Percentiles rank a stretch among this genome's conserved stretches.
Conservation (phyloP, 179 eudicot genomes). For the Dionaea muscipula region DNA sequence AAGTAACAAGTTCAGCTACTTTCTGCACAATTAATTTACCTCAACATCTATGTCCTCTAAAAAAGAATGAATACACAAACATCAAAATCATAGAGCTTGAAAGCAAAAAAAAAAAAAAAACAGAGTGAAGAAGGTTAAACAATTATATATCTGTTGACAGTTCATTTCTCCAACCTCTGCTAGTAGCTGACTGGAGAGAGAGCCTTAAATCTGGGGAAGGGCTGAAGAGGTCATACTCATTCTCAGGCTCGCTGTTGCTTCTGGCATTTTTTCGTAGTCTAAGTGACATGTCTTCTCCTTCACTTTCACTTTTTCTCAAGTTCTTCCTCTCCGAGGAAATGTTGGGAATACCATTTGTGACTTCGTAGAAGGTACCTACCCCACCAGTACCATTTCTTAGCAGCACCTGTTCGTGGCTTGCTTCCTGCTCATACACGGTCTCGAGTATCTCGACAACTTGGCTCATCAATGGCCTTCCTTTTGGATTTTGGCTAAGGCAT, state of each 20-base stretch:
- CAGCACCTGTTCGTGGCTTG: conserved; percentile 29
- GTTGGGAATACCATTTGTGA: conserved; percentile 20
- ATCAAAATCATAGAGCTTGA: no score
- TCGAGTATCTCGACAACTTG: conserved; percentile 80
- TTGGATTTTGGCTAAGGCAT: conserved; percentile 89
- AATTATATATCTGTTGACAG: no score
- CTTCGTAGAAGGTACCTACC: conserved; percentile 55
- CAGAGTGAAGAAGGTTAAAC: no score
- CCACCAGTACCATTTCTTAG: conserved; percentile 20
- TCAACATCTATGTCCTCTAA: no score
- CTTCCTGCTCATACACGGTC: conserved; percentile 42
- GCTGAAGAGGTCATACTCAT: conserved; percentile 28
- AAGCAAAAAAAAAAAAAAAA: no score
- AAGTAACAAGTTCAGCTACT: no score
- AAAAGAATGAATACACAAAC: no score
- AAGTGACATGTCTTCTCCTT: conserved; percentile 15
- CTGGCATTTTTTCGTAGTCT: conserved; percentile 27
- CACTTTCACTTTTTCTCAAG: conserved; percentile 15
- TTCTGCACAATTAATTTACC: no score
- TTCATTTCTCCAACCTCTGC: background rate
- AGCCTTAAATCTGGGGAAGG: conserved; percentile 25
- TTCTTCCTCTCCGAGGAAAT: conserved; percentile 13
- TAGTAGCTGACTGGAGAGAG: conserved; percentile 18
- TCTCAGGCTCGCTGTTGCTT: conserved; percentile 61
- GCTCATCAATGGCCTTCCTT: conserved; percentile 78